Evolutionary conservation across 2,329 filamentous ascomycete genomes (phyloP), one percentile per base, ranked within the genome.

Genomic region (Acephala macrosclerotiorum): DNA sequence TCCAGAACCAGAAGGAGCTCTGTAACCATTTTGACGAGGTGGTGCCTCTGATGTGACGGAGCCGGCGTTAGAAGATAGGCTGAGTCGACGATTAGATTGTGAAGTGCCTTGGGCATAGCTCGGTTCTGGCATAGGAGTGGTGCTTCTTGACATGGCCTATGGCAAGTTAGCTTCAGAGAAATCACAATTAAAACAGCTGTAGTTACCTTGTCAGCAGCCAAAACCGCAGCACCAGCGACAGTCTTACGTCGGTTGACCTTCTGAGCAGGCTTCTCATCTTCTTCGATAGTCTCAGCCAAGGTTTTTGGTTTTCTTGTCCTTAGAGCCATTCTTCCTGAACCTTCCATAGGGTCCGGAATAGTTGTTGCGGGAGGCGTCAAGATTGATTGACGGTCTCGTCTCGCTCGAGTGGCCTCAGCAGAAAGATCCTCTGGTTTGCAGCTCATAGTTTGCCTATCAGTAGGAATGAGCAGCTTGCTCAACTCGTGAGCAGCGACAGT

Each of bases 401-500:
- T 80, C 68, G 83, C 80, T 71, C 89, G 79, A 61, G 86, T 87
- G 25, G 88, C 88, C 74, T 92, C 89, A 0, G 86, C 86, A 66
- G 91, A 90, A 7, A 98, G 83, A 55, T 97, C 94, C 71, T 96
- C 92, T 9, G 89, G 85, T 36, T 83, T 90, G 78, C 86, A 93
- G 79, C 94, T 97, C 60, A 84, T 84, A 0, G 91, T 94, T 71
- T 93, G 88, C 3, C 94, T 87, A 70, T 91, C 85, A 0, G 82
- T 83, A 0, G 95, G 96, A 64, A 97, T 91, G 25, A 98, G 85
- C 4, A 96, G 78, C 75, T 92, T 94, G 73, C 89, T 92, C 14
- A 98, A 81, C 75, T 97, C 94, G 72, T 93, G 87, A 0, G 92
- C 87, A n/a, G 94, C 94, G 33, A 91, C 86, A 0, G 90, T 87